A percentile compares a stretch with the other conserved stretches of the same genome.
Conservation (phyloP, 164 flowering plant species). For the Stephania yunnanensis region DNA sequence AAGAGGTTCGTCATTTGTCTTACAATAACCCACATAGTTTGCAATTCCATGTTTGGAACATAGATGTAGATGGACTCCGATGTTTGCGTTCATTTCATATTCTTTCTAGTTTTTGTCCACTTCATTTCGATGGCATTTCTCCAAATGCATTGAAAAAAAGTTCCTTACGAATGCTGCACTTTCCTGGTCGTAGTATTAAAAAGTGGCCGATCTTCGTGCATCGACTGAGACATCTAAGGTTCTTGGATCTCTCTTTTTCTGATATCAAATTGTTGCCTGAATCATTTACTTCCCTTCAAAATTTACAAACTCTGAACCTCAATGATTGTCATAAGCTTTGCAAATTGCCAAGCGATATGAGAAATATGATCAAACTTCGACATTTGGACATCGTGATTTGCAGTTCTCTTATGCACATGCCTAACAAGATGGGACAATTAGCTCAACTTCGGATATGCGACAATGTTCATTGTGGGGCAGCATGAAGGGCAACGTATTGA, state of each 20-base stretch:
- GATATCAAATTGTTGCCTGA: too few relatives aligned
- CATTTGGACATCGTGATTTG: neutral
- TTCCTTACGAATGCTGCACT: neutral
- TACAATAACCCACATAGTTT: neutral
- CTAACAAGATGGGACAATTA: neutral
- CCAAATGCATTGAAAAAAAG: neutral
- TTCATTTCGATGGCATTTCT: neutral
- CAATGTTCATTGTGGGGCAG: neutral
- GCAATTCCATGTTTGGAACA: neutral
- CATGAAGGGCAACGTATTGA: neutral
- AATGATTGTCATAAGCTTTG: neutral
- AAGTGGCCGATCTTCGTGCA: neutral
- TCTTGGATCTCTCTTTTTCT: neutral
- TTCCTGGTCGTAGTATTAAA: neutral
- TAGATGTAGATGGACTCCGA: too few relatives aligned
- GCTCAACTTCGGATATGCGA: neutral
- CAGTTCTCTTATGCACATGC: neutral
- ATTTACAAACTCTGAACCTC: constrained; percentile 7
- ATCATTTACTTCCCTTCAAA: neutral
- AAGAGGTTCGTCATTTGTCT: neutral
- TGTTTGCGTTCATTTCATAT: neutral
- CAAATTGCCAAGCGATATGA: neutral
- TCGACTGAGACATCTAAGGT: neutral
- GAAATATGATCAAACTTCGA: neutral
- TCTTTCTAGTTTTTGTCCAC: neutral